Percentiles rank a stretch among this genome's conserved stretches.
Evolutionary conservation across 371 early-diverging fungal genomes (phyloP).

Genomic region (Apophysomyces sp.): DNA sequence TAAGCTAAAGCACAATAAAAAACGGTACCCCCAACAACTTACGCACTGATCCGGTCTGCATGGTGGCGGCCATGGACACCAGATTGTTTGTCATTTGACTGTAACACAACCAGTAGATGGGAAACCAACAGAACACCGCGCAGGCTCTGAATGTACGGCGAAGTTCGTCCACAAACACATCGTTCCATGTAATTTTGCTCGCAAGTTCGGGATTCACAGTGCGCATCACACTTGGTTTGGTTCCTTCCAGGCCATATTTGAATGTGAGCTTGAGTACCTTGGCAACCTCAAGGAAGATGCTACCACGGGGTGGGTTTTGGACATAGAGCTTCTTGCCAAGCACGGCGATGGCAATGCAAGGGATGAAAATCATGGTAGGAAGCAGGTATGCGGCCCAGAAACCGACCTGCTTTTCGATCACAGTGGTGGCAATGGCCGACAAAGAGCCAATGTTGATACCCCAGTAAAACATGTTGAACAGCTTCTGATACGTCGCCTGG

Average conservation of each 20-base stretch:
- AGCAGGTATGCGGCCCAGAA: slow-evolving; percentile 65
- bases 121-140: slow-evolving; percentile 67
- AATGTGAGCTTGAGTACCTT: slow-evolving; percentile 16
- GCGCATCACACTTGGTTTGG: slow-evolving; percentile 28
- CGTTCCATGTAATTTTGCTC: slow-evolving; percentile 54
- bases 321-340: slow-evolving; percentile 59
- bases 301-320: slow-evolving; percentile 54
- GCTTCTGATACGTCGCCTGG: slow-evolving; percentile 9
- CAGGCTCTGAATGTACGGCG: slow-evolving; percentile 61
- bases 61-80: slow-evolving; percentile 58
- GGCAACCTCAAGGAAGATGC: slow-evolving; percentile 28
- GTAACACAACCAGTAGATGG: slow-evolving; percentile 75
- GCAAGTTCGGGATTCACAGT: slow-evolving; percentile 19
- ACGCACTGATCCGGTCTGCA: neutral
- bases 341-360: slow-evolving; percentile 56
- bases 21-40: no score
- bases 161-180: slow-evolving; percentile 69
- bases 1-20: neutral
- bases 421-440: slow-evolving; percentile 56
- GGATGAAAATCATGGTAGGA: slow-evolving; percentile 61
- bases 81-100: slow-evolving; percentile 73
- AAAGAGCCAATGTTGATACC: slow-evolving; percentile 66
- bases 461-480: slow-evolving; percentile 11
- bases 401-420: slow-evolving; percentile 45
- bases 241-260: slow-evolving; percentile 36